Evolutionary conservation across 2,329 filamentous ascomycete genomes (phyloP), one percentile per base, ranked within the genome.

Genomic region (Trichoderma oligosporum): DNA sequence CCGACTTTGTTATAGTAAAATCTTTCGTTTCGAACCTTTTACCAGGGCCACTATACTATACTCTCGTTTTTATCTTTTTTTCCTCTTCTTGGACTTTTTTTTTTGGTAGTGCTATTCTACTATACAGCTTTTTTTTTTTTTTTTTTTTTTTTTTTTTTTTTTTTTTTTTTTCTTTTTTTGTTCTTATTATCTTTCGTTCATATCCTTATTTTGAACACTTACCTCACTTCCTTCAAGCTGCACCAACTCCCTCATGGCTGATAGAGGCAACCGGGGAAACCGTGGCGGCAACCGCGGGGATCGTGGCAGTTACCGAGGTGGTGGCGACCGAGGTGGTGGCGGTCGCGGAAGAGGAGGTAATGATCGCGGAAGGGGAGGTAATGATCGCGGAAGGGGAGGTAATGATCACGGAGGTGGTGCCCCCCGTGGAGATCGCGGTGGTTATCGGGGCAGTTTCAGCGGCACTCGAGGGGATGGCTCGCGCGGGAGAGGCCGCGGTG

Each of bases 231-330:
- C 33, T 29, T 31, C 33, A 20, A 18, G 29, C 18, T 31, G 12
- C 42, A n/a, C 16, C 24, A 29, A 29, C 41, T 47, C 35, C 18
- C 18, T 41, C 44, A 56, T 56, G 53, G 54, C 39, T 18, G 54
- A 63, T 18, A 61, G 64, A 44, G 61, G 67, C 31, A 57, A 62
- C 42, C 53, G 58, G 5, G 57, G 63, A 22, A 53, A 58, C 44
- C 45, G 61, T 12, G 54, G 60, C 31, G 56, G 57, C 41, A 47
- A 56, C 38, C 56, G 61, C 29, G 45, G 57, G 6, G 54, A 38
- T 29, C 45, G 57, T 22, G 62, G 62, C 8, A 61, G 60, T 27
- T 22, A 36, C 16, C 38, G 27, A 7, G 47, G 63, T 41, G 45
- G 51, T 7, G 11, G 48, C 12, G 48, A 60, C 18, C 62, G 61